Percentiles rank a stretch among this genome's conserved stretches.
Conservation (phyloP, 768 basidiomycete genomes). For the Suillus paluster region DNA sequence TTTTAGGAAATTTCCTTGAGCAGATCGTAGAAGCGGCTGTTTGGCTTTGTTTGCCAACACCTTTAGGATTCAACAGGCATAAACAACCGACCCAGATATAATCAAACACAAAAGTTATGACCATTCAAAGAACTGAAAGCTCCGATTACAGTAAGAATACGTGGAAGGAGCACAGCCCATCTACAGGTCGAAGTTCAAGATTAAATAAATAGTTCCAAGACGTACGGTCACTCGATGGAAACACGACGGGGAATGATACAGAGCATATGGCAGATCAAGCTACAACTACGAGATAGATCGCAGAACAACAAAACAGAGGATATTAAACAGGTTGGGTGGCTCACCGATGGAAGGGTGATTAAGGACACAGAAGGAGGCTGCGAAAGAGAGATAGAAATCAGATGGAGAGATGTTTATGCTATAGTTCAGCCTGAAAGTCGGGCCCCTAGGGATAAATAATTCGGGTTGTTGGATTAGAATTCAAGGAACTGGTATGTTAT, state of each 20-base stretch:
- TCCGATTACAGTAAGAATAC: conserved; percentile 17
- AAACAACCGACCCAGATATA: conserved; percentile 1
- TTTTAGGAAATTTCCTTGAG: conserved; percentile 10
- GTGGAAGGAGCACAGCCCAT: conserved; percentile 13
- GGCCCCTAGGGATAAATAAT: conserved; percentile 15
- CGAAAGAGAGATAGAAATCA: conserved; percentile 1
- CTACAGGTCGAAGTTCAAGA: conserved; percentile 14
- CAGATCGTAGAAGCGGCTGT: conserved; percentile 17
- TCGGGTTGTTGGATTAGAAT: conserved; percentile 51
- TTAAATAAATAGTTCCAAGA: conserved; percentile 12
- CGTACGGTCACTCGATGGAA: conserved; percentile 6
- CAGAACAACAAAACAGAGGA: conserved; percentile 10
- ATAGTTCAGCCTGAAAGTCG: conserved; percentile 26
- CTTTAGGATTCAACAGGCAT: conserved; percentile 12
- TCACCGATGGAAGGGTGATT: conserved; percentile 3
- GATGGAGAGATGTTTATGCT: conserved; percentile 21
- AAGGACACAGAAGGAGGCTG: conserved; percentile 10
- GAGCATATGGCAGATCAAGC: conserved; percentile 30
- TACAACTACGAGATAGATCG: conserved; percentile 23
- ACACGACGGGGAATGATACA: conserved; percentile 29
- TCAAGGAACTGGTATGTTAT: conserved; percentile 75
- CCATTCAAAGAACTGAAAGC: background rate
- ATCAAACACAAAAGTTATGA: background rate
- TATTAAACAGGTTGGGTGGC: conserved; percentile 11
- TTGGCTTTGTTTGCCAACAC: conserved; percentile 25